A percentile compares a stretch with the other conserved stretches of the same genome.
Evolutionary conservation across 352 stramenopile species (phyloP).

Genomic region (Phytopythium kandeliae): DNA sequence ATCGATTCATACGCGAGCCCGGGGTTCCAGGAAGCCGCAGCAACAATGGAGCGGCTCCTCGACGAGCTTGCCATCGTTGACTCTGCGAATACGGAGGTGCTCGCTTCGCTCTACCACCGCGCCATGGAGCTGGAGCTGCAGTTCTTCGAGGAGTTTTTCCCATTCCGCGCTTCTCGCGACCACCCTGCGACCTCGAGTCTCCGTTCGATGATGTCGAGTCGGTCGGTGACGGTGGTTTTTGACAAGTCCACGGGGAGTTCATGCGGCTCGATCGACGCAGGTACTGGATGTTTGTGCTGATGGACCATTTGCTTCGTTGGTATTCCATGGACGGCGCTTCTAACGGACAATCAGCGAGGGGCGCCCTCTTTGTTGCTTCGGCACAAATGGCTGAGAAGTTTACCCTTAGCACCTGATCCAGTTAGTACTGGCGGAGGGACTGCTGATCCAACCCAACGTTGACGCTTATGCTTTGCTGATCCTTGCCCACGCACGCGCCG

Average conservation of each 20-base stretch:
- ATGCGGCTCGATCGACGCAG: constrained; percentile 2
- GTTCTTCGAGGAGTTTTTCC: constrained; percentile 53
- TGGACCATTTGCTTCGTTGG: background rate
- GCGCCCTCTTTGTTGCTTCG: constrained; percentile 24
- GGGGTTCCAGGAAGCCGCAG: constrained; percentile 25
- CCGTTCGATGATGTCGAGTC: constrained; percentile 3
- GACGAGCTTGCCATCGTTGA: constrained; percentile 25
- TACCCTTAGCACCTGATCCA: constrained; percentile 65
- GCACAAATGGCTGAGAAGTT: constrained; percentile 44
- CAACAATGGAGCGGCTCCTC: constrained; percentile 25
- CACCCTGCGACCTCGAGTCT: background rate
- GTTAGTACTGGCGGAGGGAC: constrained; percentile 59
- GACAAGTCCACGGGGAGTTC: background rate
- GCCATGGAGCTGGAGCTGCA: constrained; percentile 48
- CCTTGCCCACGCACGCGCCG: background rate
- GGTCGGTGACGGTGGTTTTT: constrained; percentile 9
- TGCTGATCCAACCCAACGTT: constrained; percentile 21
- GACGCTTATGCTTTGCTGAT: constrained; percentile 1
- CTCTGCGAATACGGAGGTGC: constrained; percentile 12
- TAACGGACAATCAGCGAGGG: constrained; percentile 36
- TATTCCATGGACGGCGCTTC: constrained; percentile 5
- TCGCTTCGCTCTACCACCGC: constrained; percentile 36
- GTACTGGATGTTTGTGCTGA: constrained; percentile 11
- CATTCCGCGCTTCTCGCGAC: constrained; percentile 11
- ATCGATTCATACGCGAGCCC: constrained; percentile 38